A percentile compares a stretch with the other conserved stretches of the same genome.
Conservation (phyloP, 305 asterid genomes). For the Fraxinus greggii region DNA sequence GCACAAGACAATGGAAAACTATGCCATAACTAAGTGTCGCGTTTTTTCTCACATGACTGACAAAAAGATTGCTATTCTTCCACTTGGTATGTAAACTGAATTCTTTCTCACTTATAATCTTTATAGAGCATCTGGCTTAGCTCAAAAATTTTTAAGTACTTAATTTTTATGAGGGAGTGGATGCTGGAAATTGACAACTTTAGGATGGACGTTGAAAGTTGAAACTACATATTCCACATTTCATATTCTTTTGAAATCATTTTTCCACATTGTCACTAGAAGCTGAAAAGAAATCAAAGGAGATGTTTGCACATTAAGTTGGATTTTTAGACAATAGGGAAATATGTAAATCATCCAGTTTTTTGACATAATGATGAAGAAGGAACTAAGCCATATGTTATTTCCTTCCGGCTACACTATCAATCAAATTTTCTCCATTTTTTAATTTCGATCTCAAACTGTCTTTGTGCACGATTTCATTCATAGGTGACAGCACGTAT, state of each 20-base stretch:
- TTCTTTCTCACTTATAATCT: background rate
- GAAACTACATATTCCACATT: background rate
- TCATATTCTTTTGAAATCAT: background rate
- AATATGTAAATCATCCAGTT: background rate
- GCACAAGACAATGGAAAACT: conserved; percentile 39
- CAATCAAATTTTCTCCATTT: background rate
- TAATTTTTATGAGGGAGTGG: background rate
- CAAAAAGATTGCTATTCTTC: conserved; percentile 37
- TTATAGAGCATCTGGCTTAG: background rate
- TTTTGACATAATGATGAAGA: background rate
- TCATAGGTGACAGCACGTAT: background rate
- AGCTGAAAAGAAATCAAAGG: background rate
- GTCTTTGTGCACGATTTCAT: background rate
- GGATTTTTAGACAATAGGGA: background rate
- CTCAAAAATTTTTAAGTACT: background rate
- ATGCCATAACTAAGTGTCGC: conserved; percentile 36
- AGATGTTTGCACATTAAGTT: background rate
- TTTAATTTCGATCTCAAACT: background rate
- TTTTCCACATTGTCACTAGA: background rate
- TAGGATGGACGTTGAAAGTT: background rate
- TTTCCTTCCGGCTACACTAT: background rate
- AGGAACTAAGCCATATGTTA: background rate
- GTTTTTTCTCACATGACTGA: conserved; percentile 27
- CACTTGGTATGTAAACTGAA: conserved; percentile 27
- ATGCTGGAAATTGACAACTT: background rate